Conservation (phyloP, 2,329 filamentous ascomycete genomes). For the Neonectria faginata region DNA sequence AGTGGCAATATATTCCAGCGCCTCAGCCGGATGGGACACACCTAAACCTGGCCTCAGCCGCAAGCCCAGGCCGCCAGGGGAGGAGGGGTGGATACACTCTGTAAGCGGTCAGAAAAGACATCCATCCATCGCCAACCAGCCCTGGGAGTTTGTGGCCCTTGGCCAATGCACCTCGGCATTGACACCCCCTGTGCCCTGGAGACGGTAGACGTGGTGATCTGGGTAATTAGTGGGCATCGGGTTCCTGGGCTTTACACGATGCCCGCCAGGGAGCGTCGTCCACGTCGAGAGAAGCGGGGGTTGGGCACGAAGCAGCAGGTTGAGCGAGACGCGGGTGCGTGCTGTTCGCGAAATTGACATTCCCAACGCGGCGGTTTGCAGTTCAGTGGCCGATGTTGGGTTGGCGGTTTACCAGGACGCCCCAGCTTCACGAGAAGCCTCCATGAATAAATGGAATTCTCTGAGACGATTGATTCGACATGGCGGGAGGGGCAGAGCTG, state of each 20-base stretch:
- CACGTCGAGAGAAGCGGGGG: constrained; percentile 1
- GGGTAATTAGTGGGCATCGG: not conserved
- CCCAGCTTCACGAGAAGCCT: constrained; percentile 1
- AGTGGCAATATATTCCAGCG: constrained; percentile 2
- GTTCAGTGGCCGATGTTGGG: constrained; percentile 3
- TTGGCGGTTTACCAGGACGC: constrained; percentile 14
- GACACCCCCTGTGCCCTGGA: constrained; percentile 8
- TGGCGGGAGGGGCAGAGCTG: not conserved
- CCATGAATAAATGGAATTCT: not conserved
- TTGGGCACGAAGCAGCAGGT: not conserved
- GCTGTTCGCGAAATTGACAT: constrained; percentile 8
- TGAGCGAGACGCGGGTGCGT: constrained; percentile 2
- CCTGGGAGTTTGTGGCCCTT: constrained; percentile 1
- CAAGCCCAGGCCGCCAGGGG: not conserved
- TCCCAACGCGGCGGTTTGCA: constrained; percentile 9
- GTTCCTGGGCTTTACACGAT: constrained; percentile 5
- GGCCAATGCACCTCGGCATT: constrained; percentile 8
- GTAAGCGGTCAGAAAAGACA: constrained; percentile 13
- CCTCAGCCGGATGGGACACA: not conserved
- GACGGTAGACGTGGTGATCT: not conserved
- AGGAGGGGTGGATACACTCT: not conserved
- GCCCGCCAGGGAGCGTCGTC: constrained; percentile 10
- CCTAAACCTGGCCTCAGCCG: constrained; percentile 12
- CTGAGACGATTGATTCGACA: constrained; percentile 6
- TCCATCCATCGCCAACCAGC: not conserved